Evolutionary conservation across 2,329 filamentous ascomycete genomes (phyloP).

Genomic region (Fusarium aywerte): DNA sequence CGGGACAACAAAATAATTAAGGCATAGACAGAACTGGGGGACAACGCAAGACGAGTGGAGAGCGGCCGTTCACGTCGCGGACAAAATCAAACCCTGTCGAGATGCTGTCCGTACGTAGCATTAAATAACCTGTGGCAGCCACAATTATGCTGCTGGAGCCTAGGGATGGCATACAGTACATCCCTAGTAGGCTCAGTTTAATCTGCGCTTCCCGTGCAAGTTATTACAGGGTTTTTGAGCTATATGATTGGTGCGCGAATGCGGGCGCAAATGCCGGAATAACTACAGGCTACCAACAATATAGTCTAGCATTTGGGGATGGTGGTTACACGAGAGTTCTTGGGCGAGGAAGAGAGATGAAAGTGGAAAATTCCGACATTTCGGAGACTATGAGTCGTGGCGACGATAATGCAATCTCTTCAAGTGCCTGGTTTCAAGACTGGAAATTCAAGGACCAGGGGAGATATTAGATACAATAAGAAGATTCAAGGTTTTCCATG

Average conservation of each 20-base stretch:
- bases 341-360: neutral
- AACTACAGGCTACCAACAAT: slow-evolving; percentile 18
- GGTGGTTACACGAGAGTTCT: slow-evolving; percentile 22
- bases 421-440: neutral
- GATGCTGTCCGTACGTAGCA: neutral
- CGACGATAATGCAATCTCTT: neutral
- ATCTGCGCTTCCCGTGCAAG: slow-evolving; percentile 26
- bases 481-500: neutral
- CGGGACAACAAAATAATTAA: neutral
- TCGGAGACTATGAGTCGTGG: neutral
- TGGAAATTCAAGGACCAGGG: neutral
- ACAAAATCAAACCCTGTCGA: neutral
- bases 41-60: neutral
- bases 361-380: neutral
- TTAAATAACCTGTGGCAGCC: neutral
- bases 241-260: slow-evolving; percentile 37
- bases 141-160: slow-evolving; percentile 23
- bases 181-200: slow-evolving; percentile 10
- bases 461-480: neutral
- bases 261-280: slow-evolving; percentile 13
- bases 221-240: slow-evolving; percentile 15
- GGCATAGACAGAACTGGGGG: neutral
- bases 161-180: slow-evolving; percentile 1
- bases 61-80: slow-evolving; percentile 2
- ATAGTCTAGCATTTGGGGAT: slow-evolving; percentile 30